phyloP scores from a whole-genome alignment of 108 stramenopile genomes.

The Aurantiochytrium sp. region DNA sequence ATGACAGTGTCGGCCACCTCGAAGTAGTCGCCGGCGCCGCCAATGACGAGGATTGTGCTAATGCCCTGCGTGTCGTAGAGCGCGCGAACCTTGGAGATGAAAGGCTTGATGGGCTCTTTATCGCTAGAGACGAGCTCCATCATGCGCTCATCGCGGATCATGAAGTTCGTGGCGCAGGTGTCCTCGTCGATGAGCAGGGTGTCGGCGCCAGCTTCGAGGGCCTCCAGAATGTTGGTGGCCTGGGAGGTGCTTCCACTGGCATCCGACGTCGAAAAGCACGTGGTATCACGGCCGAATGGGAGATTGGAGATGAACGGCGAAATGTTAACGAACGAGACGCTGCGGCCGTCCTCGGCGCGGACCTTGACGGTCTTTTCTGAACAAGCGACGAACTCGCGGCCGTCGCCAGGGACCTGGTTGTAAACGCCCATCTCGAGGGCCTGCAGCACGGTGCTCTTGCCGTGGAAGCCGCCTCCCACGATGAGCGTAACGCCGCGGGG shows the following conservation, averaged over 20 bases:
- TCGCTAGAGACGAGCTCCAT: conserved; percentile 78
- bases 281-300: conserved; percentile 75
- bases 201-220: conserved; percentile 76
- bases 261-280: conserved; percentile 72
- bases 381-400: conserved; percentile 83
- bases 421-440: conserved; percentile 85
- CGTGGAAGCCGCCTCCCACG: conserved; percentile 96
- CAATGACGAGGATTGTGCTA: conserved; percentile 81
- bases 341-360: conserved; percentile 88
- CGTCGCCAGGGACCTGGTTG: conserved; percentile 90
- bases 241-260: conserved; percentile 88
- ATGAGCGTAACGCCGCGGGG: conserved; percentile 84
- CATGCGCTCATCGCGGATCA: conserved; percentile 91
- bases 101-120: conserved; percentile 92
- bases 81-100: conserved; percentile 70
- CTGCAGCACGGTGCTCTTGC: conserved; percentile 82
- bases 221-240: conserved; percentile 78
- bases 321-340: conserved; percentile 76
- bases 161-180: conserved; percentile 83
- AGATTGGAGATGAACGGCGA: conserved; percentile 87
- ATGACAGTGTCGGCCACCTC: conserved; percentile 83
- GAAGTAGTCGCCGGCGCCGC: conserved; percentile 89
- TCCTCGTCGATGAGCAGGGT: conserved; percentile 90
- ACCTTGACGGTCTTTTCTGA: conserved; percentile 73
- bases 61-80: conserved; percentile 71